Evolutionary conservation across 805 yeast species (phyloP).

Genomic region (Kodamaea leandrae): DNA sequence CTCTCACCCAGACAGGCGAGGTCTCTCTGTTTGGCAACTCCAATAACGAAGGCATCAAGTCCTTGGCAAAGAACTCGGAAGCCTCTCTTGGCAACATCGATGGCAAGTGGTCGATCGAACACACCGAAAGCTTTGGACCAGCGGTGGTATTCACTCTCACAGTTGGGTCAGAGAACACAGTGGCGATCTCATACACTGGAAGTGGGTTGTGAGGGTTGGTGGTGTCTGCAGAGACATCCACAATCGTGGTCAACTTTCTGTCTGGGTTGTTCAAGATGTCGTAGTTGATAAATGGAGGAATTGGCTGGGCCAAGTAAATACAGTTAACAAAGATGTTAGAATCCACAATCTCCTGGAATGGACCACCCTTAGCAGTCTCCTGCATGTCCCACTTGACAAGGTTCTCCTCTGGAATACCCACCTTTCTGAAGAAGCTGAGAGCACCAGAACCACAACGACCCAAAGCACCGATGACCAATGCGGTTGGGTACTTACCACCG

Average conservation of each 20-base stretch:
- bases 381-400: conserved; percentile 94
- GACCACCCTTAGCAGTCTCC: conserved; percentile 97
- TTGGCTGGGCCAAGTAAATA: conserved; percentile 89
- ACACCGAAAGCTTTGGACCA: conserved; percentile 87
- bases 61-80: conserved; percentile 84
- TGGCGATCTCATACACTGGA: conserved; percentile 88
- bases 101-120: conserved; percentile 96
- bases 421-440: conserved; percentile 72
- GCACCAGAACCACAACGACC: conserved; percentile 99
- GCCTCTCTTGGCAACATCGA: conserved; percentile 95
- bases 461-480: conserved; percentile 90
- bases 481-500: conserved; percentile 70
- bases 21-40: conserved; percentile 77
- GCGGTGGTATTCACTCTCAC: conserved; percentile 72
- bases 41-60: conserved; percentile 84
- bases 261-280: conserved; percentile 60
- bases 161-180: conserved; percentile 89
- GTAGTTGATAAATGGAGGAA: conserved; percentile 82
- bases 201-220: conserved; percentile 98
- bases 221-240: conserved; percentile 98
- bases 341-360: conserved; percentile 85
- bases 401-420: conserved; percentile 83
- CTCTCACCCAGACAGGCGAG: conserved; percentile 90
- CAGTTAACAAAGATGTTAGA: conserved; percentile 94
- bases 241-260: conserved; percentile 87